Conservation (phyloP, 768 basidiomycete species). For the Agaricus blazei region DNA sequence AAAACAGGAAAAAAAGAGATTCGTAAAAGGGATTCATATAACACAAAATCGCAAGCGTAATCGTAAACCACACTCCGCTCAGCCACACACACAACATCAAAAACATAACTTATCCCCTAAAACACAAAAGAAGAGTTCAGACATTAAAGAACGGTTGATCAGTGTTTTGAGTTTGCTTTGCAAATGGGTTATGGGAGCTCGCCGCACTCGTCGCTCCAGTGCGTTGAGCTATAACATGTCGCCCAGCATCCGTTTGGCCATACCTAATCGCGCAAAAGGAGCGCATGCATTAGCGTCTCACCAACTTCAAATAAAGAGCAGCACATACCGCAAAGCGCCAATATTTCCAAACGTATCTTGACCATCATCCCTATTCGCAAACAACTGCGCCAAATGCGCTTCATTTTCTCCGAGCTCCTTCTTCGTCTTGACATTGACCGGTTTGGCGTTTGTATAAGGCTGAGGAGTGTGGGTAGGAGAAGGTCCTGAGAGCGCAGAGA, state of each 20-base stretch:
- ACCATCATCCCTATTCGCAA: slow-evolving; percentile 89
- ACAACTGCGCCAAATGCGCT: slow-evolving; percentile 72
- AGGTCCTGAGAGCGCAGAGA: slow-evolving; percentile 37
- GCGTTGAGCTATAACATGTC: slow-evolving; percentile 35
- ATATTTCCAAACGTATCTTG: slow-evolving; percentile 94
- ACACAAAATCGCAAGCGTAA: neutral
- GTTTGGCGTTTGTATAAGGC: slow-evolving; percentile 18
- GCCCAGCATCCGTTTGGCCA: slow-evolving; percentile 53
- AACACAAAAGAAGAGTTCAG: slow-evolving; percentile 21
- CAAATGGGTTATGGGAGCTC: slow-evolving; percentile 60
- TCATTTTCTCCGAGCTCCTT: slow-evolving; percentile 53
- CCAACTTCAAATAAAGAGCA: neutral
- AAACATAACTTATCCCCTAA: no score
- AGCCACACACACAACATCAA: no score
- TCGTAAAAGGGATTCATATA: neutral
- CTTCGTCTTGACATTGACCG: slow-evolving; percentile 36
- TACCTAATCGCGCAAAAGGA: slow-evolving; percentile 31
- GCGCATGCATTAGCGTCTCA: neutral
- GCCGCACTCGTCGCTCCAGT: slow-evolving; percentile 28
- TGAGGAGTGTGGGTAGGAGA: slow-evolving; percentile 28
- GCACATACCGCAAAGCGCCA: slow-evolving; percentile 61
- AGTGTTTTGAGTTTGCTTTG: slow-evolving; percentile 48
- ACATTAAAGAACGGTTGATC: slow-evolving; percentile 84
- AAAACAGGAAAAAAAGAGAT: neutral
- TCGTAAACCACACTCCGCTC: neutral